Evolutionary conservation across 306 rosid genomes (phyloP), one percentile per base, ranked within the genome.

Genomic region (Crotalaria pallida): DNA sequence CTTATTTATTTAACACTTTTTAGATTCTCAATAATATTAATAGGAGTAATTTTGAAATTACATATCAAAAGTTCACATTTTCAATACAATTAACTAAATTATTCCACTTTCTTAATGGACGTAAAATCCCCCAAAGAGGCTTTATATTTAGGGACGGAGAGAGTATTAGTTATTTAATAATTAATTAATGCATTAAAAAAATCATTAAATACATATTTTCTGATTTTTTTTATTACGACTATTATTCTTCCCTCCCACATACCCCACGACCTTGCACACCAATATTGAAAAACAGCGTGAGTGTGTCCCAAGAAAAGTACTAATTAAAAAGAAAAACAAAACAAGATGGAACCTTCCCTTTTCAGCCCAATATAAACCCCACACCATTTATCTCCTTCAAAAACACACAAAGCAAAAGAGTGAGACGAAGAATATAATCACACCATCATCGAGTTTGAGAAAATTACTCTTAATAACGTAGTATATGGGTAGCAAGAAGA

Each of bases 401-500:
- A 41, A 41, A 69, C 41, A n/a, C 70, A 66, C 11, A 19, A 40
- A 21, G 2, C 59, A 65, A 50, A 27, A 13, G 40, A 57, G 40
- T 1, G 41, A 57, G n/a, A n/a, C n/a, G n/a, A n/a, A n/a, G 6
- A 41, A 41, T 12, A 41, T 34, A 4, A 41, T 34, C 58, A n/a
- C 4, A 48, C 0, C 16, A 43, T 16, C 4, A 67, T 67, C 10
- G 4, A 31, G 5, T 22, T 50, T 3, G 2, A 6, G 13, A 26
- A 4, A n/a, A n/a, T n/a, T n/a, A n/a, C n/a, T n/a, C n/a, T 8
- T 5, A 17, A 4, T 9, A 34, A 3, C 10, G 55, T 63, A 72
- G 8, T 61, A 2, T 36, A 13, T 51, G 79, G 67, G n/a, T 9
- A 62, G 69, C 4, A 88, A 86, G 83, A 90, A 72, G 71, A 73